These are phyloP conservation scores for Capsella rubella DNA, from an alignment of 441 rosid species.

Conservation along the genomic window DNA sequence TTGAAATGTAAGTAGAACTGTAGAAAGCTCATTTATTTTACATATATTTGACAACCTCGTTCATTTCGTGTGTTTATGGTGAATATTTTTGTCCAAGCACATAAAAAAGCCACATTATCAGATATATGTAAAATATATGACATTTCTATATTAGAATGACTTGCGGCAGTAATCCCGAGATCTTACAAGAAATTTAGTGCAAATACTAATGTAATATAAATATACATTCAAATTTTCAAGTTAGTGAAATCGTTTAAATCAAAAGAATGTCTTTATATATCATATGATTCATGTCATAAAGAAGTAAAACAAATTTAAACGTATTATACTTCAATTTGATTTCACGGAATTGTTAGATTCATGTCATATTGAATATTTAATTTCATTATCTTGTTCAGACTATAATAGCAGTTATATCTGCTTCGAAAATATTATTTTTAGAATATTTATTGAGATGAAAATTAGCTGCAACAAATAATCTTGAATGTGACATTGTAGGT, in stretches of 20 bases:
- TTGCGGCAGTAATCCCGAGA: constrained; percentile 27
- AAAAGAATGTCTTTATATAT: not conserved
- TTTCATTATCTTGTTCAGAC: constrained; percentile 3
- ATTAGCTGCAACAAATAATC: constrained; percentile 22
- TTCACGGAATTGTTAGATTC: not conserved
- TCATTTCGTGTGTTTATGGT: constrained; percentile 11
- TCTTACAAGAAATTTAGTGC: not conserved
- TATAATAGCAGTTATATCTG: not conserved
- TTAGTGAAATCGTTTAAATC: not conserved
- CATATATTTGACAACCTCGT: too few species aligned
- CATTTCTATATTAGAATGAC: constrained; percentile 11
- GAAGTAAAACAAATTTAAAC: constrained; percentile 12
- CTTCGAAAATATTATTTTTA: not conserved
- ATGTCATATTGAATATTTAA: constrained; percentile 6
- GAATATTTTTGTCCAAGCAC: constrained; percentile 13
- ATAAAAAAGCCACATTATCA: too few species aligned
- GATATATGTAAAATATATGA: too few species aligned
- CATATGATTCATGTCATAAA: not conserved
- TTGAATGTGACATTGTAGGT: constrained; percentile 26
- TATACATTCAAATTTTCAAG: too few species aligned
- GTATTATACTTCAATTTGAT: not conserved
- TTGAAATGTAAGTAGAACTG: not conserved
- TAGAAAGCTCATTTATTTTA: not conserved
- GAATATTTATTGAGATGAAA: constrained; percentile 24
- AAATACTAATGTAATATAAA: too few species aligned